Evolutionary conservation across 1,284 basidiomycete species (phyloP).

Genomic region (Hymenochaete sp.): DNA sequence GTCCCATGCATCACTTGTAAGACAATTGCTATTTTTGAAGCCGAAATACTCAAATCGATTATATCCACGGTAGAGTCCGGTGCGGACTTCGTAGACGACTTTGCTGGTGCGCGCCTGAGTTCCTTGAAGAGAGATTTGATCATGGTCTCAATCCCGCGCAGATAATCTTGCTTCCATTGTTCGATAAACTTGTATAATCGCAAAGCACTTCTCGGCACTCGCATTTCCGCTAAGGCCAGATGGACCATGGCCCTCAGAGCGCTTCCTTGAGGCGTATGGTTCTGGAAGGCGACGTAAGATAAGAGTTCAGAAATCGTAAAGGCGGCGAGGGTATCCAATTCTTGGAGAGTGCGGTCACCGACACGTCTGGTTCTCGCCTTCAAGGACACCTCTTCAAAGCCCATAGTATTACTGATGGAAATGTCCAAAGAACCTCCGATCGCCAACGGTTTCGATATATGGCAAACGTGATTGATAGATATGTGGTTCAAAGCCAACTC

Average conservation of each 20-base stretch:
- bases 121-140: conserved; percentile 59
- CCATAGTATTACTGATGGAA: conserved; percentile 40
- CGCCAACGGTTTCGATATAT: conserved; percentile 27
- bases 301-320: conserved; percentile 37
- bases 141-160: conserved; percentile 60
- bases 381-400: conserved; percentile 43
- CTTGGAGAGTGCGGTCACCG: conserved; percentile 27
- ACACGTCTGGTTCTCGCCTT: conserved; percentile 46
- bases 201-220: conserved; percentile 70
- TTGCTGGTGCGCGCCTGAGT: conserved; percentile 34
- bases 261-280: conserved; percentile 12
- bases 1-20: conserved; percentile 79
- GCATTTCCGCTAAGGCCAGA: conserved; percentile 40
- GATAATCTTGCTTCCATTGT: conserved; percentile 71
- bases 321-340: conserved; percentile 52
- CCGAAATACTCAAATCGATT: conserved; percentile 40
- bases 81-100: conserved; percentile 2
- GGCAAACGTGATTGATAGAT: conserved; percentile 30
- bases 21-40: conserved; percentile 44
- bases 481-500: conserved; percentile 36
- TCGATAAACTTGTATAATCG: conserved; percentile 67
- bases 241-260: conserved; percentile 35
- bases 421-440: conserved; percentile 24
- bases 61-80: conserved; percentile 25
- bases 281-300: conserved; percentile 8